Base-by-base conservation (phyloP, 345 rosid species). In the Salix viminalis region DNA sequence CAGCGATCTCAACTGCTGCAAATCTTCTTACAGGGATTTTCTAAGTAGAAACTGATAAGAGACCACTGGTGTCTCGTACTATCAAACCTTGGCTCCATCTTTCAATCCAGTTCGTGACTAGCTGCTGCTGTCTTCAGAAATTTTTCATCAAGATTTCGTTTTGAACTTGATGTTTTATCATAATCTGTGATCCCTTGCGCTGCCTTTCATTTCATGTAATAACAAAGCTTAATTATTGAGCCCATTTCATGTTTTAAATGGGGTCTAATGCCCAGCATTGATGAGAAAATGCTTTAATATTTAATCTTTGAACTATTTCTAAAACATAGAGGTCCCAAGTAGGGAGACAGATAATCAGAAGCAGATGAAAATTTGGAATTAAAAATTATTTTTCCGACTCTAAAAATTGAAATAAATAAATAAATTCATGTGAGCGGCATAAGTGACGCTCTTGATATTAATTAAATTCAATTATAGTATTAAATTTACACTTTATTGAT, bases 1-100 rank as follows among this genome's bases (percentile, higher is more conserved):
- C 99, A 28, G 98, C 98, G 1, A 81, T 95, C 76, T 89, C 98
- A 41, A 81, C 97, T 0, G 94, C 94, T 0, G 99, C 97, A 56
- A 93, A 93, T 82, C 90, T 95, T 73, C 96, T 95, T 28, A 71
- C 90, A 0, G 89, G 90, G 68, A 88, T 94, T 50, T 91, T 92
- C 75, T 90, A 74, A 73, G 14, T 5, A 23, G 46, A 46, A 58
- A 19, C 5, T 48, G 9, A 28, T 26, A 12, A 23, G 71, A 11
- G 48, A 21, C 30, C 42, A 14, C 26, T 13, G 28, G 72, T 15
- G 48, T 15, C 18, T 34, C 16, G 6, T 32, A 8, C 1, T 4
- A 30, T 65, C 68, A 30, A 41, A 41, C 71, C 30, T 7, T 15
- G 71, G 34, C 37, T 18, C 23, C 13, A 15, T 14, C n/a, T 34